These are phyloP conservation scores for Zygnema cylindricum DNA, from an alignment of 139 green algal genomes.

Conservation along the genomic window DNA sequence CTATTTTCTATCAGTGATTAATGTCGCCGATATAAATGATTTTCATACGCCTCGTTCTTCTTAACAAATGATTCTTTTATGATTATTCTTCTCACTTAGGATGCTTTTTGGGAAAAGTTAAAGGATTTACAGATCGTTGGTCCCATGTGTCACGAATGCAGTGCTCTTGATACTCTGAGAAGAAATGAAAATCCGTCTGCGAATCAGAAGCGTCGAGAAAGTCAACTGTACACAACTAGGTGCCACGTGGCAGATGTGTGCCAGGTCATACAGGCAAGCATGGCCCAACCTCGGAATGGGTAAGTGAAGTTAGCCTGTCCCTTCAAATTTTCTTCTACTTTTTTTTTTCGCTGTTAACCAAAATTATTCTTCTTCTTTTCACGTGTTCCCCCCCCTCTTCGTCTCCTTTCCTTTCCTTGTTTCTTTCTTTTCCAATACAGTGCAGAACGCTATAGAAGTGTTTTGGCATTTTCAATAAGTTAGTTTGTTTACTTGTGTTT, in stretches of 20 bases:
- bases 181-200: slow-evolving; percentile 12
- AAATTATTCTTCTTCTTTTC: not conserved
- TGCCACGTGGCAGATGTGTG: slow-evolving; percentile 84
- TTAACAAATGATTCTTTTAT: no score
- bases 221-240: slow-evolving; percentile 69
- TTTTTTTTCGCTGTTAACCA: not conserved
- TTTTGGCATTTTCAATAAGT: not conserved
- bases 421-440: not conserved
- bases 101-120: no score
- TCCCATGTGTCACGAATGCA: no score
- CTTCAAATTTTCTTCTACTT: not conserved
- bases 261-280: slow-evolving; percentile 71
- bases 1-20: no score
- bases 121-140: no score
- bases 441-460: not conserved
- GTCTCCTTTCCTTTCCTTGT: not conserved
- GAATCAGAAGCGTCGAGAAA: slow-evolving; percentile 57
- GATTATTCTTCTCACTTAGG: no score
- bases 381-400: not conserved
- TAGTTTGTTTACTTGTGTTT: no score
- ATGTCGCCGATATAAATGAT: no score
- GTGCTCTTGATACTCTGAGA: slow-evolving; percentile 26
- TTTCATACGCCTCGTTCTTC: no score
- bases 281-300: slow-evolving; percentile 41
- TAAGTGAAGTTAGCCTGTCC: slow-evolving; percentile 1